Percentiles rank a stretch among this genome's conserved stretches.
These are phyloP conservation scores for Neopestalotiopsis clavispora DNA, from an alignment of 2,329 filamentous ascomycete genomes.

Conservation along the genomic window DNA sequence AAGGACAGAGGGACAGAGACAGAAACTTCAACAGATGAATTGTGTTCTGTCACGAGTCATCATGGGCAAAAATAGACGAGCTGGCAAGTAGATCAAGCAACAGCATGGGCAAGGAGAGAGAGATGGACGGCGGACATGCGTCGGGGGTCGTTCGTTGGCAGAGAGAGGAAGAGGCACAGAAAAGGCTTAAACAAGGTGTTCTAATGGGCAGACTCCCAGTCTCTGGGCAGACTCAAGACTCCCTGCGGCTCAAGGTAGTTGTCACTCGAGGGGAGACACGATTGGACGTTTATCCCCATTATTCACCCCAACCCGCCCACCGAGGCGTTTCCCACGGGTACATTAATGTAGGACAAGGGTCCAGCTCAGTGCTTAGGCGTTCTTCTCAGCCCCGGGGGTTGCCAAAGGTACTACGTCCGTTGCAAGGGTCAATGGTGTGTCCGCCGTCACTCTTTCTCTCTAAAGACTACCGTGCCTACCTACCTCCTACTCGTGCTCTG, in stretches of 20 bases:
- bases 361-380: constrained; percentile 15
- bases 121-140: not conserved
- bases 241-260: constrained; percentile 17
- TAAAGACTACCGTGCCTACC: not conserved
- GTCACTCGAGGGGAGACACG: constrained; percentile 8
- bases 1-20: too few relatives aligned
- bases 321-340: constrained; percentile 20
- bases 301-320: constrained; percentile 21
- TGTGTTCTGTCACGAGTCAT: not conserved
- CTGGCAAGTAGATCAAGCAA: too few relatives aligned
- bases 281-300: constrained; percentile 10
- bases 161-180: constrained; percentile 10
- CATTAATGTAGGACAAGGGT: not conserved
- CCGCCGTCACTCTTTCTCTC: not conserved
- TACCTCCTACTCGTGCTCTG: not conserved
- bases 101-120: not conserved
- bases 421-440: not conserved
- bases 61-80: not conserved
- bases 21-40: too few relatives aligned
- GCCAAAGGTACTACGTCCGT: too few relatives aligned
- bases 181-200: constrained; percentile 15
- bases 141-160: constrained; percentile 3
- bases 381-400: constrained; percentile 29
- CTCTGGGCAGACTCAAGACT: constrained; percentile 10
- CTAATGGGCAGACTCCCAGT: constrained; percentile 15